phyloP scores from a whole-genome alignment of 2,329 filamentous ascomycete genomes.

The Colletotrichum euphorbiae region DNA sequence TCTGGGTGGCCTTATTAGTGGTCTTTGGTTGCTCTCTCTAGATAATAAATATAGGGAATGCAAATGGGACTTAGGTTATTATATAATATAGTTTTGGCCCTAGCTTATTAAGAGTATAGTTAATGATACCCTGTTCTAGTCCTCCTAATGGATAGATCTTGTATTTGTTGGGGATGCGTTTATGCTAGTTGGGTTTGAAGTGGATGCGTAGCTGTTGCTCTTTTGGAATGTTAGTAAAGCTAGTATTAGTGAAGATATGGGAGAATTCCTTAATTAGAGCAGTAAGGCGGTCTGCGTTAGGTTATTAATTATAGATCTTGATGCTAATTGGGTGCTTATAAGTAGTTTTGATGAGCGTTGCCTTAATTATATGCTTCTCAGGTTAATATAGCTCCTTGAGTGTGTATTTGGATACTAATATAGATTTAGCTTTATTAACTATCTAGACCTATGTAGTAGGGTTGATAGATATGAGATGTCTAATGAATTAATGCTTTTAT shows the following conservation, averaged over 20 bases:
- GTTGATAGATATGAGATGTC: neutral
- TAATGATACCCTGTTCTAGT: neutral
- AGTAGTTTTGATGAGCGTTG: neutral
- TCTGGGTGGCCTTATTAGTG: too few relatives aligned
- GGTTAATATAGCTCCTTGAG: neutral
- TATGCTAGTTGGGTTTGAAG: neutral
- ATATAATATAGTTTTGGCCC: neutral
- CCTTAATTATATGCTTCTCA: neutral
- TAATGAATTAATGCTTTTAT: neutral
- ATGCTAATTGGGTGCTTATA: neutral
- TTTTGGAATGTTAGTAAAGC: neutral
- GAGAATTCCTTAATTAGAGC: neutral
- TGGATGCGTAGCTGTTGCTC: neutral
- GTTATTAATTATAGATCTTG: neutral
- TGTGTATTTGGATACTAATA: neutral
- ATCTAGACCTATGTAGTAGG: neutral
- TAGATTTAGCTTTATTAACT: neutral
- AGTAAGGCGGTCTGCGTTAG: neutral
- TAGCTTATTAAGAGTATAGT: neutral
- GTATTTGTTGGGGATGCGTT: neutral
- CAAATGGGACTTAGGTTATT: neutral
- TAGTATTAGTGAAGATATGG: neutral
- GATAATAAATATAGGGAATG: neutral
- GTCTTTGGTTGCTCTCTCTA: neutral
- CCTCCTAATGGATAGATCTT: neutral